Conservation (phyloP, 208 protist species). For the Crithidia fasciculata region DNA sequence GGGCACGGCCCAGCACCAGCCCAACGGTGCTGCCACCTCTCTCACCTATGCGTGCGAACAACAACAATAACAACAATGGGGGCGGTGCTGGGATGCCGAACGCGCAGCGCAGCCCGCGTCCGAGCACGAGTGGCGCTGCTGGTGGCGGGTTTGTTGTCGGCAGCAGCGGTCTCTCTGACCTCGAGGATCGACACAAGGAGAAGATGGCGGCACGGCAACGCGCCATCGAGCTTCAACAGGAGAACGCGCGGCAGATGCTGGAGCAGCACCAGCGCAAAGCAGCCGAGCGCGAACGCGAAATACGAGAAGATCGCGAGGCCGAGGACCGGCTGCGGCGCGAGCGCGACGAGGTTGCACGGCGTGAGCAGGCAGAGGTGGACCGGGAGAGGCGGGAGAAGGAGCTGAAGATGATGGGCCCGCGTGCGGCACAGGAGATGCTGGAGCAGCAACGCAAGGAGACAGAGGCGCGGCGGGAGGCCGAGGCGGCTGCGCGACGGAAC, state of each 20-base stretch:
- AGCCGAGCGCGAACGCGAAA: constrained; percentile 45
- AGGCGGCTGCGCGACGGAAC: constrained; percentile 35
- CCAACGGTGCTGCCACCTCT: constrained; percentile 21
- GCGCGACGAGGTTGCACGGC: constrained; percentile 43
- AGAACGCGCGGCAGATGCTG: constrained; percentile 71
- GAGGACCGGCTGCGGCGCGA: constrained; percentile 59
- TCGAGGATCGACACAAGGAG: constrained; percentile 27
- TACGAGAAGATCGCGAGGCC: constrained; percentile 43
- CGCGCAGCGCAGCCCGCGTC: constrained; percentile 8
- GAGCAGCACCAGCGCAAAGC: constrained; percentile 55
- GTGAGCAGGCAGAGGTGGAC: constrained; percentile 58
- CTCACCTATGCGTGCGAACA: not conserved
- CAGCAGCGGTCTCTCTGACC: constrained; percentile 33
- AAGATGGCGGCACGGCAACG: constrained; percentile 47
- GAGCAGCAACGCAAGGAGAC: constrained; percentile 35
- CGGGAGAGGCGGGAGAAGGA: constrained; percentile 51
- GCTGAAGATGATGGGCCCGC: constrained; percentile 42
- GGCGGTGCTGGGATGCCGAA: not conserved
- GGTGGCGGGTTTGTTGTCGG: constrained; percentile 24
- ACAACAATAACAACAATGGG: constrained; percentile 2
- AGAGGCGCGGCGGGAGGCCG: constrained; percentile 29
- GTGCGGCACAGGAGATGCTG: constrained; percentile 29
- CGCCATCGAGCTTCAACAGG: constrained; percentile 73
- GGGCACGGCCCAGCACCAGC: constrained; percentile 17
- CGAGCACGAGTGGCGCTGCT: constrained; percentile 13